Conservation (phyloP, 179 eudicot species). For the Spinacia oleracea region DNA sequence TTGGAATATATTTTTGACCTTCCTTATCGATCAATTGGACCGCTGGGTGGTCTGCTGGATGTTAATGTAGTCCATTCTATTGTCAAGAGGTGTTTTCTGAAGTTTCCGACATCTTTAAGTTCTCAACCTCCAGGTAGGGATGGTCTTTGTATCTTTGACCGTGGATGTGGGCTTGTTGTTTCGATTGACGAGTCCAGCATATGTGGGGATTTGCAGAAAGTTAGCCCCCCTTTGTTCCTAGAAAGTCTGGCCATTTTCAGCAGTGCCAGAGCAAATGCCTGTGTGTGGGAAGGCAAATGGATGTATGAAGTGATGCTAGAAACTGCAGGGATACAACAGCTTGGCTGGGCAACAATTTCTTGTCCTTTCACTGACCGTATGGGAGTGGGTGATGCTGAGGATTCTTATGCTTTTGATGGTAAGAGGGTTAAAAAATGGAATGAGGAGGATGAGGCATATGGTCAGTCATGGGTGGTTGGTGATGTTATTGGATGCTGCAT, state of each 20-base stretch:
- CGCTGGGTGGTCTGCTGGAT: conserved; percentile 45
- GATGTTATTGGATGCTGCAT: conserved; percentile 97
- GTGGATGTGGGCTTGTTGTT: conserved; percentile 43
- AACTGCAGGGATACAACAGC: conserved; percentile 89
- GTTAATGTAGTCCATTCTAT: conserved; percentile 46
- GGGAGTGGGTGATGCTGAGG: conserved; percentile 97
- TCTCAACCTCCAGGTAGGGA: conserved; percentile 33
- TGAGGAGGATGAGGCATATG: conserved; percentile 70
- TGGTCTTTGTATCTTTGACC: conserved; percentile 50
- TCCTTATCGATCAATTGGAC: conserved; percentile 54
- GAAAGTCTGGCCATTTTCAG: conserved; percentile 87
- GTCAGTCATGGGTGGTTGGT: conserved; percentile 93
- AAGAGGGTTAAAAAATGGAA: conserved; percentile 88
- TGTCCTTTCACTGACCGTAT: conserved; percentile 82
- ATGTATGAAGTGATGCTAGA: conserved; percentile 94
- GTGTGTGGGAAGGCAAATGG: conserved; percentile 98
- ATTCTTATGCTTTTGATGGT: conserved; percentile 95
- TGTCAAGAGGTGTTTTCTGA: conserved; percentile 43
- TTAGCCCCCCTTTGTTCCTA: conserved; percentile 53
- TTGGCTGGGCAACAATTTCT: conserved; percentile 89
- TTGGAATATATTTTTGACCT: conserved; percentile 80
- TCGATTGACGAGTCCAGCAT: conserved; percentile 67
- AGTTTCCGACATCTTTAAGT: conserved; percentile 22
- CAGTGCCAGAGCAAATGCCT: conserved; percentile 84
- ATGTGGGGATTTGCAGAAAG: conserved; percentile 67